These are phyloP conservation scores for Gliomastix tumulicola DNA, from an alignment of 2,329 filamentous ascomycete genomes.

Conservation along the genomic window DNA sequence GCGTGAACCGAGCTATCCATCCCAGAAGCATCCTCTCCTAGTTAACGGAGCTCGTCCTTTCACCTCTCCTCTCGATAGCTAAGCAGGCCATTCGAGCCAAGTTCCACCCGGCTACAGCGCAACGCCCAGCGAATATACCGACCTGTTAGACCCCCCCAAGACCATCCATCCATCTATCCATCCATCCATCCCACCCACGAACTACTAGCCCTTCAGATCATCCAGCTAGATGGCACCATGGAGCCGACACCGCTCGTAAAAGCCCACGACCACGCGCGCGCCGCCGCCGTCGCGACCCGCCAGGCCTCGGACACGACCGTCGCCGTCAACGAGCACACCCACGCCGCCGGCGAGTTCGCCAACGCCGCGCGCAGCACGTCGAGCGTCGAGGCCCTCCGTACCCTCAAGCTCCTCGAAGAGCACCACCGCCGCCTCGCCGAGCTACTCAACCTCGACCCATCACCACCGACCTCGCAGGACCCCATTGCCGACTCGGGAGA, in stretches of 20 bases:
- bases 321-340: conserved; percentile 80
- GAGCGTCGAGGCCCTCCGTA: conserved; percentile 68
- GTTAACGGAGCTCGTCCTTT: no score
- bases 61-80: no score
- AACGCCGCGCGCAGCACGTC: conserved; percentile 69
- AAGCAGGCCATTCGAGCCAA: no score
- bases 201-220: no score
- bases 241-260: conserved; percentile 35
- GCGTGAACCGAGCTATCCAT: no score
- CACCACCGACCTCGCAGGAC: conserved; percentile 45
- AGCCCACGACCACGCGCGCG: conserved; percentile 85
- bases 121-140: no score
- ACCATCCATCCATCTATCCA: no score
- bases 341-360: conserved; percentile 83
- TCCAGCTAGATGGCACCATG: no score
- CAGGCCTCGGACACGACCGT: conserved; percentile 59
- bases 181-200: no score
- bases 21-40: no score
- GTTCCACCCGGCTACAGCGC: no score
- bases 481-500: conserved; percentile 17
- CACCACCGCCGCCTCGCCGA: conserved; percentile 81
- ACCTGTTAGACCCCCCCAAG: no score
- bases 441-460: conserved; percentile 69
- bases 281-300: conserved; percentile 70
- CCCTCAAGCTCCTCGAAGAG: conserved; percentile 75